These are phyloP conservation scores for Phanerodontia chrysosporium DNA, from an alignment of 768 basidiomycete genomes.

Conservation along the genomic window DNA sequence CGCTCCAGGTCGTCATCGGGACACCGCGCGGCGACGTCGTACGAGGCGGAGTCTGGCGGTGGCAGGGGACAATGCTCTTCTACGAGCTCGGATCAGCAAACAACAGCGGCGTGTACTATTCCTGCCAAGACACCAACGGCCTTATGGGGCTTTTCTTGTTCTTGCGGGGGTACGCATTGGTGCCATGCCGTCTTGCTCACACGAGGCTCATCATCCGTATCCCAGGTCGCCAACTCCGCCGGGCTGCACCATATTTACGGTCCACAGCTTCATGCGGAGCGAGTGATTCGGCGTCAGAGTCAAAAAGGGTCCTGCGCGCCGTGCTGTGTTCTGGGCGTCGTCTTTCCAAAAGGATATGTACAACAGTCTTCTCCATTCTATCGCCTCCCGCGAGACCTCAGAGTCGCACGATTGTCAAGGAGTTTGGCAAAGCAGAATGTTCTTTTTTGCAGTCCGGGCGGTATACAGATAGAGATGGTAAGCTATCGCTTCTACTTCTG, in stretches of 20 bases:
- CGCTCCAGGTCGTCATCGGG: slow-evolving; percentile 45
- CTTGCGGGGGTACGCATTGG: slow-evolving; percentile 39
- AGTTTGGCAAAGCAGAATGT: neutral
- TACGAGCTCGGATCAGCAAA: slow-evolving; percentile 38
- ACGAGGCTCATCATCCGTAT: neutral
- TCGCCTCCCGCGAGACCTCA: neutral
- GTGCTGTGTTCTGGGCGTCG: neutral
- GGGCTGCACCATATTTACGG: slow-evolving; percentile 38
- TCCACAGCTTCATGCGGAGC: slow-evolving; percentile 36
- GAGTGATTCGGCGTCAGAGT: slow-evolving; percentile 5
- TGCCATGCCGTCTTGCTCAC: neutral
- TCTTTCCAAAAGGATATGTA: slow-evolving; percentile 1
- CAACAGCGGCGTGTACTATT: slow-evolving; percentile 42
- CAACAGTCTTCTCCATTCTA: slow-evolving; percentile 6
- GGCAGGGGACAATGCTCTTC: slow-evolving; percentile 49
- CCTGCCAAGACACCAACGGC: slow-evolving; percentile 31
- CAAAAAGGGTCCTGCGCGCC: neutral
- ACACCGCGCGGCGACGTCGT: slow-evolving; percentile 33
- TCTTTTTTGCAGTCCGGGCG: neutral
- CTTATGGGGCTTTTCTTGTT: slow-evolving; percentile 46
- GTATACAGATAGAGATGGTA: neutral
- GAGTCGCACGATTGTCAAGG: neutral
- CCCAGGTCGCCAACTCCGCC: slow-evolving; percentile 33
- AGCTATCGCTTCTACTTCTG: slow-evolving; percentile 27
- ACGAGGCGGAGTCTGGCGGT: slow-evolving; percentile 45